Base-by-base conservation (phyloP, 495 filamentous ascomycete genomes). In the Hypoxylon fuscum region DNA sequence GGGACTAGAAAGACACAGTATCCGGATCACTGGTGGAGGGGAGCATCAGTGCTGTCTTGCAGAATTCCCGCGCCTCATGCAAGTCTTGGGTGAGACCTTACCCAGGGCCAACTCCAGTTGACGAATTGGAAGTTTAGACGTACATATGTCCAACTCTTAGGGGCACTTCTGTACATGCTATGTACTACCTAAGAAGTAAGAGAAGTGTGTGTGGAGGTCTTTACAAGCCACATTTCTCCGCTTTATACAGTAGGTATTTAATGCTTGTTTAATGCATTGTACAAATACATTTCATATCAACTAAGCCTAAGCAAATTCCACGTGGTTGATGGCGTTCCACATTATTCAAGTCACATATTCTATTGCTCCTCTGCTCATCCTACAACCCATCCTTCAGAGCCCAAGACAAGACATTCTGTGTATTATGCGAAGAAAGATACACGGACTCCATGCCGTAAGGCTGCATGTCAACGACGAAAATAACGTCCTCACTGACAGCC, bases 241-340 rank as follows among this genome's bases (percentile, higher is more conserved):
- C 56, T 60, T 56, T 60, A 60, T 66, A 66, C 50, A 54, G 50
- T 59, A 50, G 12, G 1, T n/a, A 14, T 15, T 35, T 31, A 65
- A 55, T 65, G 49, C 55, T 32, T 50, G n/a, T n/a, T n/a, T n/a
- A n/a, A n/a, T 65, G 49, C 48, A 49, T 45, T 22, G 35, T 44
- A 53, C 37, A 49, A 49, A 38, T 42, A 11, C 29, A 40, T 50
- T 18, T 22, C 8, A 42, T 32, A 48, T 40, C 23, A 29, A 38
- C 12, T 49, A 18, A 53, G 42, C 32, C 53, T 53, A 64, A 37
- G 46, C n/a, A 2, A 38, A 22, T 44, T 53, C 53, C 62, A 66
- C 62, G 62, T 66, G 62, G 62, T 66, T 56, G 51, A 55, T 32
- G 55, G 46, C 52, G 56, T 61, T 56, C 56, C 56, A 61, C 51